phyloP scores from a whole-genome alignment of 1,284 basidiomycete genomes.

The Sanghuangporus sanghuang region DNA sequence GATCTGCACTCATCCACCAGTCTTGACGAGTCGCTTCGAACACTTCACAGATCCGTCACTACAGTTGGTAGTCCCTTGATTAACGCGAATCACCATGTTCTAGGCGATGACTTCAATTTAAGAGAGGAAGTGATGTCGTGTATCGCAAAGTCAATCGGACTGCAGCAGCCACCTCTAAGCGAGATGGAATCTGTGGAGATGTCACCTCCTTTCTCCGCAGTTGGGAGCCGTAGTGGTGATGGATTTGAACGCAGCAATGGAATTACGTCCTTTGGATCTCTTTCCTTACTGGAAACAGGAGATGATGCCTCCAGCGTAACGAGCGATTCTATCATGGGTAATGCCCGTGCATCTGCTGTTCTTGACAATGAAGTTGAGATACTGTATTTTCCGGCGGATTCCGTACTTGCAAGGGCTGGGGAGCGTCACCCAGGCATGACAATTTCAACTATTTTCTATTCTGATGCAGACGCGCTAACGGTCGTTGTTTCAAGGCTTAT shows the following conservation, averaged over 20 bases:
- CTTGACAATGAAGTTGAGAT: constrained; percentile 97
- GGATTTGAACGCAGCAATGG: constrained; percentile 35
- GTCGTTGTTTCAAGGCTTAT: constrained; percentile 57
- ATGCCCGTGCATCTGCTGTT: constrained; percentile 62
- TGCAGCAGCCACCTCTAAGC: constrained; percentile 80
- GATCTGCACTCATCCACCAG: constrained; percentile 55
- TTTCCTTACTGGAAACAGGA: constrained; percentile 74
- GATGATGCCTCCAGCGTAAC: constrained; percentile 68
- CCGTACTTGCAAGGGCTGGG: constrained; percentile 83
- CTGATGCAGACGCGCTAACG: constrained; percentile 1
- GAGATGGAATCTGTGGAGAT: constrained; percentile 58
- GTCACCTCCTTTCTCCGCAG: constrained; percentile 56
- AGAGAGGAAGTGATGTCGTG: constrained; percentile 94
- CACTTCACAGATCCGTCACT: constrained; percentile 44
- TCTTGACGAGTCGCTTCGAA: constrained; percentile 41
- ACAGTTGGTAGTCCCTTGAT: not conserved
- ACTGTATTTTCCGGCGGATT: constrained; percentile 86
- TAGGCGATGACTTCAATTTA: constrained; percentile 74
- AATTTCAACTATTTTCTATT: not conserved
- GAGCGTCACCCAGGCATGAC: constrained; percentile 76
- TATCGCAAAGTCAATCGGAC: constrained; percentile 95
- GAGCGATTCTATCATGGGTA: constrained; percentile 52
- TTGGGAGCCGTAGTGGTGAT: constrained; percentile 32
- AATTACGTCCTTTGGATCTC: constrained; percentile 80
- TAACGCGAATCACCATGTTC: constrained; percentile 16